phyloP scores from a whole-genome alignment of 2,329 filamentous ascomycete genomes.

The Aaosphaeria pasadenensis region DNA sequence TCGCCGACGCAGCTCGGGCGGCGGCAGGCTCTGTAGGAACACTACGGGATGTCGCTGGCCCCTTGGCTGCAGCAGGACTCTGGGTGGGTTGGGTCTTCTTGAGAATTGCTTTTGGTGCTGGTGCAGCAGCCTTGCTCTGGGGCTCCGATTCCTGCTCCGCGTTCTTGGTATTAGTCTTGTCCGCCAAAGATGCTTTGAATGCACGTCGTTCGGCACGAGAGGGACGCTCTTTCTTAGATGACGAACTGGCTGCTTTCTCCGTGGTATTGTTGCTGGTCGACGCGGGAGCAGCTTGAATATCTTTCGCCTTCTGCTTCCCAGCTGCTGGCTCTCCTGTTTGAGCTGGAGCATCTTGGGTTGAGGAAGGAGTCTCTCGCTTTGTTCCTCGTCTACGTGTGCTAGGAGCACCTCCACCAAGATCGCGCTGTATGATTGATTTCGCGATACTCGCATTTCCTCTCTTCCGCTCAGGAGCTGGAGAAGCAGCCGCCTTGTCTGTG shows the following conservation, averaged over 20 bases:
- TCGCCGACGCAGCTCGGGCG: constrained; percentile 13
- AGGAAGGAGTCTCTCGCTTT: constrained; percentile 32
- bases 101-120: constrained; percentile 34
- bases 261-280: constrained; percentile 9
- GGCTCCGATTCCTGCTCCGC: constrained; percentile 19
- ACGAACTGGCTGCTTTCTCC: constrained; percentile 25
- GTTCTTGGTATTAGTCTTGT: constrained; percentile 30
- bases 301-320: constrained; percentile 27
- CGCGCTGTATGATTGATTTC: constrained; percentile 60
- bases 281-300: constrained; percentile 12
- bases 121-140: constrained; percentile 20
- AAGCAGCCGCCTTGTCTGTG: constrained; percentile 31
- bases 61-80: constrained; percentile 24
- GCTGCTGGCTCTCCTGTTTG: constrained; percentile 24
- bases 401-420: constrained; percentile 54
- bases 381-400: constrained; percentile 42
- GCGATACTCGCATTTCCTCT: constrained; percentile 53
- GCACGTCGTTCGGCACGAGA: constrained; percentile 38
- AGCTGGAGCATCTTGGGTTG: constrained; percentile 14
- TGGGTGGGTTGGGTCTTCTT: constrained; percentile 35
- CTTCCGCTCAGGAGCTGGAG: constrained; percentile 47
- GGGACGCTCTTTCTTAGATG: constrained; percentile 37
- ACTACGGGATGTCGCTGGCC: constrained; percentile 24
- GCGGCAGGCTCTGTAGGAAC: constrained; percentile 28
- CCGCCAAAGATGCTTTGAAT: constrained; percentile 33